Percentiles rank a stretch among this genome's conserved stretches.
Conservation (phyloP, 1,139 yeast genomes). For the Geotrichum armillariae region DNA sequence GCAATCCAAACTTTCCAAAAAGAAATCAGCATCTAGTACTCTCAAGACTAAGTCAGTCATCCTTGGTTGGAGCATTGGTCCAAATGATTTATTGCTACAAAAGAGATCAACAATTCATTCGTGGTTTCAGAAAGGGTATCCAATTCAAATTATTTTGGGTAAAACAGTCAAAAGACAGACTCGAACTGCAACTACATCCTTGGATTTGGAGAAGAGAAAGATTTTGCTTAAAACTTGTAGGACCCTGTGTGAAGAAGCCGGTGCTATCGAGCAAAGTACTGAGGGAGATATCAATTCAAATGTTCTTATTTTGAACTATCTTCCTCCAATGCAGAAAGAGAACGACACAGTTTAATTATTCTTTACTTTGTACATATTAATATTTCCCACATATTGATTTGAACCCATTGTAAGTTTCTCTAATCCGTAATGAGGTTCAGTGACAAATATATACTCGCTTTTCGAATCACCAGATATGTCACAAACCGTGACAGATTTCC, state of each 20-base stretch:
- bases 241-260: constrained; percentile 33
- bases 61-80: constrained; percentile 38
- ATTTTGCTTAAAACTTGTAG: constrained; percentile 31
- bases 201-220: constrained; percentile 37
- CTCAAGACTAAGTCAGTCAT: constrained; percentile 34
- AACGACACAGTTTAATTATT: constrained; percentile 28
- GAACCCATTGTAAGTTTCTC: constrained; percentile 30
- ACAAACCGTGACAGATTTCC: constrained; percentile 36
- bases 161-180: constrained; percentile 30
- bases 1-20: constrained; percentile 24
- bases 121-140: constrained; percentile 35
- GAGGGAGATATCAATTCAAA: constrained; percentile 29
- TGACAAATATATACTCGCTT: constrained; percentile 40
- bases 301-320: constrained; percentile 8
- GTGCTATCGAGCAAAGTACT: constrained; percentile 30
- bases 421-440: constrained; percentile 49
- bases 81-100: constrained; percentile 37
- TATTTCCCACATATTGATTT: constrained; percentile 30
- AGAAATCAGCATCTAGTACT: constrained; percentile 26
- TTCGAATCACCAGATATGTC: neutral
- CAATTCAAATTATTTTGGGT: constrained; percentile 32
- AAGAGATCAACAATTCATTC: constrained; percentile 40
- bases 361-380: constrained; percentile 32
- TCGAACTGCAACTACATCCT: constrained; percentile 15
- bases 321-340: constrained; percentile 4